A percentile compares a stretch with the other conserved stretches of the same genome.
phyloP scores from a whole-genome alignment of 192 early-diverging fungal species.

The Umbelopsis sp. region DNA sequence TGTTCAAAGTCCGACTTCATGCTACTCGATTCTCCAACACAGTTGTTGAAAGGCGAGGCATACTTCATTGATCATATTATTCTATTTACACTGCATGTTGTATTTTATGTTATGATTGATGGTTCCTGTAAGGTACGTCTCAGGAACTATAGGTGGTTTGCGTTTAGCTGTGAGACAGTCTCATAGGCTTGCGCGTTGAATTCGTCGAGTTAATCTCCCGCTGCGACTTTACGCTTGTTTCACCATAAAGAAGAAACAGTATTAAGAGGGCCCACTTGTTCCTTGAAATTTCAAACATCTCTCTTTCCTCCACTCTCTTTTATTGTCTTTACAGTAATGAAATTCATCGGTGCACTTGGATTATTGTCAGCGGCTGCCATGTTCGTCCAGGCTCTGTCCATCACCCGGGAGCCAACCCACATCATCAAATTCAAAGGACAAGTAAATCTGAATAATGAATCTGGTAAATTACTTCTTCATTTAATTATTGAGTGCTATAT shows the following conservation, averaged over 20 bases:
- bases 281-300: not conserved
- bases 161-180: not conserved
- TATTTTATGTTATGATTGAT: not conserved
- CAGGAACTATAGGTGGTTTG: not conserved
- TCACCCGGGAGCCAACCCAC: slow-evolving; percentile 24
- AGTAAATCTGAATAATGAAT: not conserved
- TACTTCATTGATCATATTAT: not conserved
- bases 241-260: not conserved
- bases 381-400: not conserved
- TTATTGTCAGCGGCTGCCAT: not conserved
- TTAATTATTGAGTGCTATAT: no score
- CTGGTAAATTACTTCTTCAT: not conserved
- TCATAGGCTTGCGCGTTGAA: not conserved
- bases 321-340: not conserved
- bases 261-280: not conserved
- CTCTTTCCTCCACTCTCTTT: not conserved
- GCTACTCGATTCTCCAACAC: not conserved
- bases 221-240: slow-evolving; percentile 9
- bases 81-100: not conserved
- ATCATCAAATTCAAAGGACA: slow-evolving; percentile 34
- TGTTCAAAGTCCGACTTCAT: not conserved
- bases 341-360: not conserved
- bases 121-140: not conserved
- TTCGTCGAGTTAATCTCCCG: slow-evolving; percentile 5
- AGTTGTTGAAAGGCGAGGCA: no score